These are phyloP conservation scores for Diospyros lotus DNA, from an alignment of 148 eudicot species.

Conservation along the genomic window DNA sequence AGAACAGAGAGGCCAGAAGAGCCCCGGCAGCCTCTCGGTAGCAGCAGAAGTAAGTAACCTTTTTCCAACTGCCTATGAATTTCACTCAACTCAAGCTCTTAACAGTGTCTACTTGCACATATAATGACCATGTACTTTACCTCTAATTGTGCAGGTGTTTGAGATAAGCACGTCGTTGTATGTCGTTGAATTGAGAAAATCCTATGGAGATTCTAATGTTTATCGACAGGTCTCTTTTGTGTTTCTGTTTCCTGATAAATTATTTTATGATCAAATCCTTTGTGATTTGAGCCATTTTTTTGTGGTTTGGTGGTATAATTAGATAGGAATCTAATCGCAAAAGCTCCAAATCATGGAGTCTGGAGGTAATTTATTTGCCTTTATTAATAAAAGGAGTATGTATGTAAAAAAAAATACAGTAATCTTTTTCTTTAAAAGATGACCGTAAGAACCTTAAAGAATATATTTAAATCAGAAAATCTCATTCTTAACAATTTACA, in stretches of 20 bases:
- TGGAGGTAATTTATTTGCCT: no score
- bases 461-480: no score
- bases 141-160: conserved; percentile 51
- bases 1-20: conserved; percentile 50
- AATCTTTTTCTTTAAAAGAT: no score
- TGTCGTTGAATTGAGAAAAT: conserved; percentile 85
- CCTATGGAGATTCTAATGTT: conserved; percentile 58
- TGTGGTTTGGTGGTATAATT: no score
- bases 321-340: no score
- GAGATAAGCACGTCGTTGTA: conserved; percentile 75
- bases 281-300: no score
- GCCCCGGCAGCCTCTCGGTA: conserved; percentile 59
- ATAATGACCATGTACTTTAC: background rate
- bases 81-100: background rate
- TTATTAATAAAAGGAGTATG: no score
- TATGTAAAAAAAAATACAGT: no score
- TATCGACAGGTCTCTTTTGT: conserved; percentile 65
- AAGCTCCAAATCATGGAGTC: no score
- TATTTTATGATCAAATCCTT: background rate
- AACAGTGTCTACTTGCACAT: background rate
- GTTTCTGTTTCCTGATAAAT: background rate
- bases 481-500: no score
- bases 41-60: conserved; percentile 73
- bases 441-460: no score
- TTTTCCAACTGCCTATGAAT: background rate